Percentiles rank a stretch among this genome's conserved stretches.
phyloP scores from a whole-genome alignment of 208 protist genomes.

The Paratrypanosoma confusum region DNA sequence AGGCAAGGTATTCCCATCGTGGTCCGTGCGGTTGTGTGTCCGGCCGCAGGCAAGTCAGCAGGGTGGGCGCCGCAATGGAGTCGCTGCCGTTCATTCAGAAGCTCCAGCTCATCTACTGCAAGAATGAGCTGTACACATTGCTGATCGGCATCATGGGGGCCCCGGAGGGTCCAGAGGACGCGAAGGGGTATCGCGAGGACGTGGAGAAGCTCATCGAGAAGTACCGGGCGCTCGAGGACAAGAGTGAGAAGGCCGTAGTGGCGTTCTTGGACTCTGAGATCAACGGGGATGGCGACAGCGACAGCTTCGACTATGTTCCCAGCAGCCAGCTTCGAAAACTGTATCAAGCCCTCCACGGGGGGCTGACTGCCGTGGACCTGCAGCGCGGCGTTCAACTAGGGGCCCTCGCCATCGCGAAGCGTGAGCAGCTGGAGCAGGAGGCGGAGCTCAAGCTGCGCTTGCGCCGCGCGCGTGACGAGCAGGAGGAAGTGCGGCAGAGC shows the following conservation, averaged over 20 bases:
- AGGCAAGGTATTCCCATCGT: too few relatives aligned
- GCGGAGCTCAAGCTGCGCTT: constrained; percentile 5
- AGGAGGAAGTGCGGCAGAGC: constrained; percentile 22
- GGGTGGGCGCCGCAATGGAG: too few relatives aligned
- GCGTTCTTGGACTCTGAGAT: constrained; percentile 12
- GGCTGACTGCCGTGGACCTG: constrained; percentile 17
- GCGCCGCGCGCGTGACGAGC: constrained; percentile 9
- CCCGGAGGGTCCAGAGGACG: constrained; percentile 40
- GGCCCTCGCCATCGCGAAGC: constrained; percentile 45
- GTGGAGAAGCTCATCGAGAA: constrained; percentile 60
- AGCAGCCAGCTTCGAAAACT: constrained; percentile 31
- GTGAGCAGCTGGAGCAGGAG: constrained; percentile 28
- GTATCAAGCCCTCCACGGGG: constrained; percentile 34
- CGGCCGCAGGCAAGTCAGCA: too few relatives aligned
- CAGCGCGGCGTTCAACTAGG: constrained; percentile 42
- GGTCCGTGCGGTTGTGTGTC: too few relatives aligned
- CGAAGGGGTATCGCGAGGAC: constrained; percentile 69
- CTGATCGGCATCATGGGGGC: constrained; percentile 66
- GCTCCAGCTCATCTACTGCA: constrained; percentile 73
- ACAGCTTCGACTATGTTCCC: constrained; percentile 5
- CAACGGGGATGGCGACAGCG: constrained; percentile 6
- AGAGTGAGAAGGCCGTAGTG: constrained; percentile 4
- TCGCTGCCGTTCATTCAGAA: constrained; percentile 35
- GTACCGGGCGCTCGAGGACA: constrained; percentile 20
- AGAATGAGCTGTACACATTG: constrained; percentile 61